Base-by-base conservation (phyloP, 2,329 filamentous ascomycete genomes). In the Ophiostoma quercus region DNA sequence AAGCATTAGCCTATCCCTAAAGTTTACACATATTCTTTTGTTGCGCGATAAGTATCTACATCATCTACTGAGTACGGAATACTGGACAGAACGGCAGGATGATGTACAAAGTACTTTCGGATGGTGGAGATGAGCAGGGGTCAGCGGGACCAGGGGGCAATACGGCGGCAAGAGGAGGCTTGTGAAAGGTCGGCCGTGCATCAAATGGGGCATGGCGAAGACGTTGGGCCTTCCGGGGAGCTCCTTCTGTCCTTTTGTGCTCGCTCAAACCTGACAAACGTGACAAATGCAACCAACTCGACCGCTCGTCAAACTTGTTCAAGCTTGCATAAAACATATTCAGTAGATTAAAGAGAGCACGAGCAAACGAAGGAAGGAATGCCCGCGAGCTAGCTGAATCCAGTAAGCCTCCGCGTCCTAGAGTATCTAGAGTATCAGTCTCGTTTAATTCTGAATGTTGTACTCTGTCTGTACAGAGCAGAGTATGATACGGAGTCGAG, bases 81-180 rank as follows among this genome's bases (percentile, higher is more conserved):
- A 51, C 54, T 41, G 6, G 8, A 41, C 39, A 41, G 12, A 41
- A 3, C 9, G 12, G 39, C 4, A 41, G 16, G 14, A 29, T 29
- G 14, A 29, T 29, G 16, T 60, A 34, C n/a, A 29, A 66, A 32
- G 67, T 32, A 12, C 11, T 29, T n/a, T 12, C 57, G 69, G 66
- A 57, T 68, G 12, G 68, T 65, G 57, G 57, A 37, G 60, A 63
- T 37, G 60, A 29, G 60, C 60, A 63, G 60, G 54, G 37, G 37
- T 67, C 69, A 67, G 69, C 70, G 68, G 66, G 69, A 67, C 68
- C 71, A 69, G 69, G 66, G 69, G 41, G n/a, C n/a, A 41, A 47
- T n/a, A 29, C 76, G 78, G 80, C 80, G 81, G 80, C 77, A 81
- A 80, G 77, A 80, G 78, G 71, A 75, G 78, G 73, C 71, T 76